Evolutionary conservation across 1,284 basidiomycete genomes (phyloP), one percentile per base, ranked within the genome.

Genomic region (Earliella scabrosa): DNA sequence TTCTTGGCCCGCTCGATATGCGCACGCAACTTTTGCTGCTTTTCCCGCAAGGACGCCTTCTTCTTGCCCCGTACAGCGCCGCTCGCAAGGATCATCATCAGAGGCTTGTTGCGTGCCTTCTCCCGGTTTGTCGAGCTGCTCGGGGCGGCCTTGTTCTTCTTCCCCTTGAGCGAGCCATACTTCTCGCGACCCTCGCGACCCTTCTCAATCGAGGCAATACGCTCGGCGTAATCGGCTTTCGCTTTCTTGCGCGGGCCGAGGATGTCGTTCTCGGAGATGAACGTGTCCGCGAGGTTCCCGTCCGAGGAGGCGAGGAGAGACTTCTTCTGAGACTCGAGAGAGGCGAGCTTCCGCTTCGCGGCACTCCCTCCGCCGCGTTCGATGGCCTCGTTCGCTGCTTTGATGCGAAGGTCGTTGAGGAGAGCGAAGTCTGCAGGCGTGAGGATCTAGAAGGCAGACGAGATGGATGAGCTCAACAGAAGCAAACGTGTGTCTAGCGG

Each of bases 381-480:
- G 9, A 91, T 87, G 2, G 85, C 86, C 53, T 86, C 82, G 20
- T 81, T 77, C n/a, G 93, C 93, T 0, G 90, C 92, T 74, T 92
- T 83, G 54, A 95, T 82, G 8, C 91, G 89, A 9, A 99, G 85
- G 66, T 98, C 93, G 66, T 94, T 93, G 53, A 99, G 82, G 48
- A 98, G 78, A 0, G 93, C 93, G 72, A 98, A 99, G 74, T 99
- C 97, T 26, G 96, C 96, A 0, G 97, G 97, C 0, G 97, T 99
- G 32, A 99, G 85, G 68, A 99, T 99, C 93, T 96, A 56, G 10
- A 45, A 51, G 14, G 6, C n/a, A n/a, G n/a, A n/a, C n/a, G n/a
- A 16, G 10, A 5, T 11, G 27, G 1, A 32, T 20, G 14, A 36
- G 39, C 13, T 4, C 20, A 10, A 27, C 18, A 7, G 6, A 32